These are phyloP conservation scores for Acanthamoeba polyphaga DNA, from an alignment of 208 protist species.

Conservation along the genomic window DNA sequence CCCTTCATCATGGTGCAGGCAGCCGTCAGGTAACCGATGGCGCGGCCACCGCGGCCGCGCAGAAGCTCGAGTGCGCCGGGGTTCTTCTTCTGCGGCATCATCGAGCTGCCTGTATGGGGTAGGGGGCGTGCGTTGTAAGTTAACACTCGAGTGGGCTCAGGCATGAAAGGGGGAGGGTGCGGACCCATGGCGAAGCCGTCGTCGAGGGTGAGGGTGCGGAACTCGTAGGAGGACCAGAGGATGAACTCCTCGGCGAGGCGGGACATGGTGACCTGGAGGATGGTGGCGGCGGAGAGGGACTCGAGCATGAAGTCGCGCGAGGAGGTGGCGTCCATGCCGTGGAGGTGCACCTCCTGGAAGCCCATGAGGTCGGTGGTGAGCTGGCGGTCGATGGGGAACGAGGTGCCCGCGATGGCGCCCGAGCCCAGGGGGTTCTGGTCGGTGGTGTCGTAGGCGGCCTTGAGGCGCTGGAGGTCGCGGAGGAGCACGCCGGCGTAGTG, in stretches of 20 bases:
- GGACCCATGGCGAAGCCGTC: constrained; percentile 87
- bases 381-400: constrained; percentile 88
- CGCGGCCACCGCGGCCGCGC: constrained; percentile 87
- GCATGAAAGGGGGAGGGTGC: too few species aligned
- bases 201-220: constrained; percentile 87
- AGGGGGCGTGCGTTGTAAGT: too few species aligned
- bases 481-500: constrained; percentile 67
- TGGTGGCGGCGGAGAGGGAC: constrained; percentile 79
- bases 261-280: constrained; percentile 86
- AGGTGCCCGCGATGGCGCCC: constrained; percentile 88
- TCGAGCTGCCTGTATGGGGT: constrained; percentile 87
- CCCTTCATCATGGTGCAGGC: constrained; percentile 89
- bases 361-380: constrained; percentile 85
- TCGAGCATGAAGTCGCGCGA: constrained; percentile 90
- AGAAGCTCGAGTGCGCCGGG: constrained; percentile 91
- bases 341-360: constrained; percentile 83
- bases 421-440: constrained; percentile 75
- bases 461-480: constrained; percentile 51
- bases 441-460: constrained; percentile 62
- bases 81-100: constrained; percentile 94
- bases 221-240: constrained; percentile 89
- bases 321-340: constrained; percentile 77
- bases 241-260: constrained; percentile 90
- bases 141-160: too few species aligned
- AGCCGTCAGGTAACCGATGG: constrained; percentile 74